Percentiles rank a stretch among this genome's conserved stretches.
These are phyloP conservation scores for Aspergillus phoenicis DNA, from an alignment of 2,329 filamentous ascomycete species.

Conservation along the genomic window DNA sequence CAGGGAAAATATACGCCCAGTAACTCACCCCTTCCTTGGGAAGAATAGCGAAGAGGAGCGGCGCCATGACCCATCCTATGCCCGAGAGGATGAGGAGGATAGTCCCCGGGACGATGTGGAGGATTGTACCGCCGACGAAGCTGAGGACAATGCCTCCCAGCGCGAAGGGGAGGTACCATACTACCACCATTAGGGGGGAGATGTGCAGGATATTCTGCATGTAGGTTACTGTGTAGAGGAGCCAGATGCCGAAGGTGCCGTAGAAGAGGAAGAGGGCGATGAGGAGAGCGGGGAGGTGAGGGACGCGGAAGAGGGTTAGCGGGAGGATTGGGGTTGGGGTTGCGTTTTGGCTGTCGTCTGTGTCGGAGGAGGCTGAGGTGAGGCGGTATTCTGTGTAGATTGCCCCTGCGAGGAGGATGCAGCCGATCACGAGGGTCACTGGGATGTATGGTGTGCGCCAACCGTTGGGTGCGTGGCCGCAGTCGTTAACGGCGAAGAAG, in stretches of 20 bases:
- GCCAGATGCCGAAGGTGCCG: constrained; percentile 67
- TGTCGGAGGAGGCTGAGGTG: no score
- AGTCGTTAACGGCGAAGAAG: constrained; percentile 75
- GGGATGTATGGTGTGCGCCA: constrained; percentile 77
- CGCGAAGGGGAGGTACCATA: constrained; percentile 70
- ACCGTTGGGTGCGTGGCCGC: constrained; percentile 66
- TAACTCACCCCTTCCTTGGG: constrained; percentile 58
- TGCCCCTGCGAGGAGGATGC: constrained; percentile 51
- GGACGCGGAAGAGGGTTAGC: constrained; percentile 67
- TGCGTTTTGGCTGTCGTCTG: no score
- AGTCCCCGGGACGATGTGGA: constrained; percentile 67
- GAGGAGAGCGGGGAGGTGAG: constrained; percentile 67
- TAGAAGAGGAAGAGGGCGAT: constrained; percentile 67
- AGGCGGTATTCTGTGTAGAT: no score
- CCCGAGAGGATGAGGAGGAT: constrained; percentile 65
- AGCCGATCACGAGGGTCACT: constrained; percentile 64
- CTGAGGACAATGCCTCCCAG: constrained; percentile 69
- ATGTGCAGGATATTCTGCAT: constrained; percentile 63
- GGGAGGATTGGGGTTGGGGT: constrained; percentile 56
- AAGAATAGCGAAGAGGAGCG: constrained; percentile 67
- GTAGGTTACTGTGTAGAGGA: constrained; percentile 71
- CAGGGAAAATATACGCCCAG: constrained; percentile 74
- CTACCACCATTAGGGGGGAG: constrained; percentile 63
- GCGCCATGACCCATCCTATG: constrained; percentile 60
- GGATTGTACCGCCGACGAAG: constrained; percentile 64